These are phyloP conservation scores for Hawksworthiomyces lignivorus DNA, from an alignment of 2,329 filamentous ascomycete genomes.

Conservation along the genomic window DNA sequence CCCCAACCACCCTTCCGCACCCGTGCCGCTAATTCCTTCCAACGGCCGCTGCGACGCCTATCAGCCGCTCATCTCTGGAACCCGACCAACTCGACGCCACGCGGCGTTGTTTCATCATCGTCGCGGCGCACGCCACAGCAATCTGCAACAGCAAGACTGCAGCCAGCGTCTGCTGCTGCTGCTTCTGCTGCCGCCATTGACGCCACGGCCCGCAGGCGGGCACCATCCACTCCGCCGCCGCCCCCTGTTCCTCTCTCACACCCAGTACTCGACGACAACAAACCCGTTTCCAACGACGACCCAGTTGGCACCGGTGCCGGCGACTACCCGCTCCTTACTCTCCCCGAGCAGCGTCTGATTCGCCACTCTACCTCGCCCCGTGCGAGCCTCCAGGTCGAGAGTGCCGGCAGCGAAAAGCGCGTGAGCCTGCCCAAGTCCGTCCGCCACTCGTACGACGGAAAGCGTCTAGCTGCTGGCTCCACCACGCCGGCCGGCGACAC, in stretches of 20 bases:
- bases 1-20: constrained; percentile 37
- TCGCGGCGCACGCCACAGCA: not conserved
- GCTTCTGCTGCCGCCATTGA: not conserved
- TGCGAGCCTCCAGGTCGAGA: constrained; percentile 45
- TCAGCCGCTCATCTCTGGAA: constrained; percentile 51
- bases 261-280: constrained; percentile 23
- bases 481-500: constrained; percentile 14
- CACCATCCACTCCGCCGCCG: constrained; percentile 46
- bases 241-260: constrained; percentile 43
- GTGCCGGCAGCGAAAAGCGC: constrained; percentile 37
- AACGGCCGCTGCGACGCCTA: constrained; percentile 27
- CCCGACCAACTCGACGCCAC: constrained; percentile 51
- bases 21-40: constrained; percentile 24
- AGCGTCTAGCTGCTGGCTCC: constrained; percentile 20
- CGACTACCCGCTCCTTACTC: constrained; percentile 44
- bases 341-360: constrained; percentile 41
- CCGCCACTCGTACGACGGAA: constrained; percentile 46
- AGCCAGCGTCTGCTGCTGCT: not conserved
- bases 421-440: constrained; percentile 47
- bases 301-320: constrained; percentile 31
- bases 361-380: constrained; percentile 35
- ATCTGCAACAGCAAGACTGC: not conserved
- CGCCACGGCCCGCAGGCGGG: constrained; percentile 29
- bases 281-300: constrained; percentile 31
- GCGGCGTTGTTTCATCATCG: constrained; percentile 22